Conservation (phyloP, 2,329 filamentous ascomycete species). For the Neofusicoccum ribis region DNA sequence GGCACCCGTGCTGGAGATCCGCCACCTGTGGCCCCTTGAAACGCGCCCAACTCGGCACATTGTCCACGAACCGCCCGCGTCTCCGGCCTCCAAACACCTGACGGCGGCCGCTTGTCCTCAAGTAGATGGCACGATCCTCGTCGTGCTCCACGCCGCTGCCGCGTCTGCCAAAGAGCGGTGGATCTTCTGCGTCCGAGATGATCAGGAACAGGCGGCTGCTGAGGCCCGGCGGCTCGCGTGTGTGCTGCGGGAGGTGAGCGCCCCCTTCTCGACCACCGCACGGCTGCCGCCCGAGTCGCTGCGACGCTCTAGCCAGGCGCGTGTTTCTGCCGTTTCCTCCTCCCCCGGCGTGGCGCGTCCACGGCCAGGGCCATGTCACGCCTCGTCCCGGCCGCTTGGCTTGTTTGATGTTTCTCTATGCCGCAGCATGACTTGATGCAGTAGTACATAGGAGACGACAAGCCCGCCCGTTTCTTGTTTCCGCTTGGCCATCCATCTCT, state of each 20-base stretch:
- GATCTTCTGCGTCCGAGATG: not conserved
- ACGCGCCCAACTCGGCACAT: not conserved
- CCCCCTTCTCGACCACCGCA: not conserved
- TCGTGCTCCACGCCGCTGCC: not conserved
- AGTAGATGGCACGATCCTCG: slow-evolving; percentile 1
- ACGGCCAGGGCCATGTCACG: not conserved
- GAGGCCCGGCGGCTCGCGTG: not conserved
- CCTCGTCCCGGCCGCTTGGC: not conserved
- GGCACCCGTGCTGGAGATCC: slow-evolving; percentile 2
- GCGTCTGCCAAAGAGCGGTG: not conserved
- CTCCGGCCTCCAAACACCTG: slow-evolving; percentile 1
- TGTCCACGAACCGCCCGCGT: not conserved
- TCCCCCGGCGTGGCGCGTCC: slow-evolving; percentile 5
- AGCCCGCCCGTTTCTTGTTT: slow-evolving; percentile 14
- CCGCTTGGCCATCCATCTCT: not conserved
- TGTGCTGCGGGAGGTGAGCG: too few species aligned
- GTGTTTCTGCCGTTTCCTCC: not conserved
- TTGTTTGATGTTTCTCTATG: slow-evolving; percentile 14
- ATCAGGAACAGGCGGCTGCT: slow-evolving; percentile 2
- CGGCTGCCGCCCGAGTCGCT: not conserved
- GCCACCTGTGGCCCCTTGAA: slow-evolving; percentile 8
- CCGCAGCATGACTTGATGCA: not conserved
- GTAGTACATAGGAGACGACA: not conserved
- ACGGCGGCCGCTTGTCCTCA: slow-evolving; percentile 5
- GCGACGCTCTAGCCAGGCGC: not conserved